Evolutionary conservation across 495 filamentous ascomycete genomes (phyloP).

Genomic region (Penicillium flavigenum): DNA sequence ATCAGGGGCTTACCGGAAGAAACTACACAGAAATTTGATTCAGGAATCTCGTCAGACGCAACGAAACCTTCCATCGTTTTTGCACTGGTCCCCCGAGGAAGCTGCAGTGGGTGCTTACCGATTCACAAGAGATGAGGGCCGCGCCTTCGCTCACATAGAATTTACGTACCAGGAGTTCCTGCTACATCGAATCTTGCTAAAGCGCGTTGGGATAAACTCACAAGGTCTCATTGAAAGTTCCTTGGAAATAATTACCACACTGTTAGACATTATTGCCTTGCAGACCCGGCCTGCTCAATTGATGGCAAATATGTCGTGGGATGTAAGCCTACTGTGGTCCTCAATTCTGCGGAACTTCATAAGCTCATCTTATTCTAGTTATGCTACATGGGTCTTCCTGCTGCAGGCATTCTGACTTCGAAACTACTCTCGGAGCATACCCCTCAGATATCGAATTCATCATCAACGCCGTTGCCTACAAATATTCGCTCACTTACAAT

Average conservation of each 20-base stretch:
- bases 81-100: background rate
- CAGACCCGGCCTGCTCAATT: background rate
- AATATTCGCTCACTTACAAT: background rate
- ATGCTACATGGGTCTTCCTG: constrained; percentile 14
- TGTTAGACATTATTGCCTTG: background rate
- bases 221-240: constrained; percentile 5
- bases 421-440: background rate
- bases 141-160: background rate
- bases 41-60: constrained; percentile 1
- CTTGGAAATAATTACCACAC: background rate
- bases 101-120: background rate
- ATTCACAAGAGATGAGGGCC: background rate
- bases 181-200: constrained; percentile 1
- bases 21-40: background rate
- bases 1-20: background rate
- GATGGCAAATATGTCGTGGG: background rate
- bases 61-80: background rate
- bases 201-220: background rate
- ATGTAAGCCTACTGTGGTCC: background rate
- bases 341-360: background rate
- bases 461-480: background rate
- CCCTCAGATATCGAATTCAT: background rate
- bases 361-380: constrained; percentile 6
- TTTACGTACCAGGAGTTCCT: constrained; percentile 5
- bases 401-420: constrained; percentile 10